phyloP scores from a whole-genome alignment of 306 rosid species.

The Glycine latifolia region DNA sequence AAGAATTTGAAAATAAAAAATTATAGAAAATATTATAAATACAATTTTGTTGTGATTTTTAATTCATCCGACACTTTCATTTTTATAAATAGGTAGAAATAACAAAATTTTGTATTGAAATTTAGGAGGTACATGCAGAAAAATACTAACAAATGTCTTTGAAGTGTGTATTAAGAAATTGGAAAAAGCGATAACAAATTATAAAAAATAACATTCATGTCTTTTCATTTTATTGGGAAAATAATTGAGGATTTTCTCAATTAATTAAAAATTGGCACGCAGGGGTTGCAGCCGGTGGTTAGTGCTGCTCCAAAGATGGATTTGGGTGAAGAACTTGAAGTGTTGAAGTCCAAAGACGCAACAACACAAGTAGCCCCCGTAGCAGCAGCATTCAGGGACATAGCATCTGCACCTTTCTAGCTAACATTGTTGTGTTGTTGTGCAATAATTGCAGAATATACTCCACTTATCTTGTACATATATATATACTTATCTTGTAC shows the following conservation, averaged over 20 bases:
- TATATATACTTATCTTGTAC: background rate
- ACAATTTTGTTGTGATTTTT: background rate
- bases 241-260: background rate
- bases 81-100: background rate
- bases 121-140: background rate
- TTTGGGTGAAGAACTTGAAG: constrained; percentile 27
- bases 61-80: background rate
- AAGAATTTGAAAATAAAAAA: background rate
- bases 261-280: background rate
- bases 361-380: background rate
- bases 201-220: no score
- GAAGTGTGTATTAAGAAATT: background rate
- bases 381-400: constrained; percentile 47
- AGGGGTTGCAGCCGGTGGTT: constrained; percentile 77
- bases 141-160: background rate
- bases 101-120: background rate
- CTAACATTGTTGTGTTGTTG: no score
- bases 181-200: no score
- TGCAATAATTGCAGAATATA: background rate
- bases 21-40: no score
- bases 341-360: background rate
- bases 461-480: background rate
- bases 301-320: constrained; percentile 48
- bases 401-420: constrained; percentile 75
- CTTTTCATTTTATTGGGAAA: no score